Evolutionary conservation across 2,329 filamentous ascomycete species (phyloP), one percentile per base, ranked within the genome.

Genomic region (Magnaporthiopsis incrustans): DNA sequence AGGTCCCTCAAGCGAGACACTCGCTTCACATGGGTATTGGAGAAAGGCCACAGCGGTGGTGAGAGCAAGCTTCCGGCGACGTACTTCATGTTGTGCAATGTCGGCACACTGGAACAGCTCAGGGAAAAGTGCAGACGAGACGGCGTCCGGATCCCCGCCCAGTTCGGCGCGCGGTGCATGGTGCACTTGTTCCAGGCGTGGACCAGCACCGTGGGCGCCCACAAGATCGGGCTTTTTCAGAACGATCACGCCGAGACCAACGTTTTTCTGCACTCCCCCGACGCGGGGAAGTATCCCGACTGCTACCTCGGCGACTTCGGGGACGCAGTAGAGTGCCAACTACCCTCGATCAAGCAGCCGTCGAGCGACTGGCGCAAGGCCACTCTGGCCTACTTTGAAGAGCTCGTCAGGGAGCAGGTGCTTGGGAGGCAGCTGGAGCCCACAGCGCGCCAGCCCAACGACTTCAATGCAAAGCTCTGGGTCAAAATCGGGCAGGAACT

Each of bases 221-320:
- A 3, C 7, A 6, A 53, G 22, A 10, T 1, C 4, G 44, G 44
- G 6, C 1, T 53, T 6, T 22, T 53, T 18, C 44, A 53, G 6
- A n/a, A 14, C 22, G 44, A 53, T 18, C 4, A n/a, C 6, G 22
- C 18, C 4, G 44, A 53, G 44, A 22, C 6, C 44, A 53, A 53
- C 44, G 44, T 53, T 6, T 53, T 53, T 4, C 18, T 53, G 1
- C 44, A 53, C 22, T 53, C 44, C 3, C 18, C 44, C 44, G 44
- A 53, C 44, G 18, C 44, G 2, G 18, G 7, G 44, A 6, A 53
- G 3, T 53, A 53, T 25, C 60, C 60, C 5, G 60, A 53, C 44
- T 61, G 50, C 25, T 61, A 56, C 12, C 60, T 61, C 26, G 60
- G 60, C 2, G 60, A 61, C 27, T 61, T 50, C 10, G 60, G 60